Evolutionary conservation across 1,284 basidiomycete species (phyloP).

Genomic region (Ustilago sp.): DNA sequence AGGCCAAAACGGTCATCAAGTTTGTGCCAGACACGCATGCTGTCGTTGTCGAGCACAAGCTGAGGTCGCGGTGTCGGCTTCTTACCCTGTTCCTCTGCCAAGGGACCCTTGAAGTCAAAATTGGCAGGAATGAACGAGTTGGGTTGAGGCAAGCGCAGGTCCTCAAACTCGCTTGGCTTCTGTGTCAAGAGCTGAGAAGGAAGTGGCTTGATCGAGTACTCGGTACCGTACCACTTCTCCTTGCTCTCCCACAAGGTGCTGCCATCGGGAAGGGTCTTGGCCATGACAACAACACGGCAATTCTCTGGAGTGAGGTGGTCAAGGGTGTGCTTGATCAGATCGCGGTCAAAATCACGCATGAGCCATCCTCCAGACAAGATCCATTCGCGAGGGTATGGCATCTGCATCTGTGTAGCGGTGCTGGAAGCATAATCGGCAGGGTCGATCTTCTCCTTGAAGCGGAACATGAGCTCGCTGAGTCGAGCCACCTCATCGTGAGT

Average conservation of each 20-base stretch:
- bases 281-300: conserved; percentile 82
- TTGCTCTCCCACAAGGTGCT: conserved; percentile 55
- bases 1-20: conserved; percentile 68
- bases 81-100: conserved; percentile 37
- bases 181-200: conserved; percentile 46
- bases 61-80: conserved; percentile 62
- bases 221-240: conserved; percentile 69
- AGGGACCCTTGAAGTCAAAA: conserved; percentile 54
- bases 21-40: conserved; percentile 68
- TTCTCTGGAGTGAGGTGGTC: conserved; percentile 76
- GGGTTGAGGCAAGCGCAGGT: conserved; percentile 62
- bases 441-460: conserved; percentile 85
- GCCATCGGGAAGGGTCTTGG: conserved; percentile 72
- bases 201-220: conserved; percentile 63
- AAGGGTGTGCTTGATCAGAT: conserved; percentile 77
- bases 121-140: conserved; percentile 67
- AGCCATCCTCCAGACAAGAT: conserved; percentile 81
- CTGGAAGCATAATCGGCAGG: conserved; percentile 85
- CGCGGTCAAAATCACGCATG: conserved; percentile 81
- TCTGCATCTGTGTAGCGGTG: conserved; percentile 81
- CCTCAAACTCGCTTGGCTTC: conserved; percentile 49
- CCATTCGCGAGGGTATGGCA: conserved; percentile 84
- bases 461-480: conserved; percentile 83
- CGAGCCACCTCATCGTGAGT: conserved; percentile 83
- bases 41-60: conserved; percentile 58